Evolutionary conservation across 1,139 yeast genomes (phyloP).

Genomic region (Geotrichum phurueaensis): DNA sequence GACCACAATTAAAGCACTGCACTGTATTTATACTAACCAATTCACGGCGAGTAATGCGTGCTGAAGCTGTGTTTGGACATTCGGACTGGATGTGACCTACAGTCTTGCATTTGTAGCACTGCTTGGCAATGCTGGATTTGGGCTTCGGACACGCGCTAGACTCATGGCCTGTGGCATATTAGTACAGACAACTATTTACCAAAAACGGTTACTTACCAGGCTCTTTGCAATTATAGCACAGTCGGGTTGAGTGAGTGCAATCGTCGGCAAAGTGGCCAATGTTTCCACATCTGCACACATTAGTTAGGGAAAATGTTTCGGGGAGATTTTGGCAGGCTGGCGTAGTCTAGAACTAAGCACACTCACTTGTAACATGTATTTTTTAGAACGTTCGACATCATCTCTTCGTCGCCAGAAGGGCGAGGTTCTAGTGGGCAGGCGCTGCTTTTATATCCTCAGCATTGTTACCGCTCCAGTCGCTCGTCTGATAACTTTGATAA

Average conservation of each 20-base stretch:
- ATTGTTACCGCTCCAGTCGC: background rate
- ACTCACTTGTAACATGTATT: constrained; percentile 9
- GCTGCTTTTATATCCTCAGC: background rate
- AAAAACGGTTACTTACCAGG: constrained; percentile 23
- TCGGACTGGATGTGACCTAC: constrained; percentile 66
- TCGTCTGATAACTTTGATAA: background rate
- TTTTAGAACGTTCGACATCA: constrained; percentile 1
- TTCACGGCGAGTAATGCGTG: constrained; percentile 1
- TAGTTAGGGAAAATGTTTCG: background rate
- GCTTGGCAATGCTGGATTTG: constrained; percentile 74
- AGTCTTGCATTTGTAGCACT: constrained; percentile 76
- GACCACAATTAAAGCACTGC: constrained; percentile 50
- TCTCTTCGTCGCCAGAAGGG: background rate
- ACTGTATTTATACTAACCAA: constrained; percentile 27
- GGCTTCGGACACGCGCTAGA: constrained; percentile 83
- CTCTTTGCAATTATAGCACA: constrained; percentile 88
- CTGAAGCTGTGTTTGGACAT: constrained; percentile 40
- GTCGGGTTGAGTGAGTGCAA: constrained; percentile 74
- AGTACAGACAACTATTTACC: background rate
- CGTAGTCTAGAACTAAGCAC: background rate
- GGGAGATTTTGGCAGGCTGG: background rate
- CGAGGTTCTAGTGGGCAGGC: background rate
- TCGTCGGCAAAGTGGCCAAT: constrained; percentile 87
- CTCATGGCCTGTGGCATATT: constrained; percentile 61
- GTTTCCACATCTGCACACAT: constrained; percentile 67